Percentiles rank a stretch among this genome's conserved stretches.
These are phyloP conservation scores for Amauroascus niger DNA, from an alignment of 2,329 filamentous ascomycete species.

Conservation along the genomic window DNA sequence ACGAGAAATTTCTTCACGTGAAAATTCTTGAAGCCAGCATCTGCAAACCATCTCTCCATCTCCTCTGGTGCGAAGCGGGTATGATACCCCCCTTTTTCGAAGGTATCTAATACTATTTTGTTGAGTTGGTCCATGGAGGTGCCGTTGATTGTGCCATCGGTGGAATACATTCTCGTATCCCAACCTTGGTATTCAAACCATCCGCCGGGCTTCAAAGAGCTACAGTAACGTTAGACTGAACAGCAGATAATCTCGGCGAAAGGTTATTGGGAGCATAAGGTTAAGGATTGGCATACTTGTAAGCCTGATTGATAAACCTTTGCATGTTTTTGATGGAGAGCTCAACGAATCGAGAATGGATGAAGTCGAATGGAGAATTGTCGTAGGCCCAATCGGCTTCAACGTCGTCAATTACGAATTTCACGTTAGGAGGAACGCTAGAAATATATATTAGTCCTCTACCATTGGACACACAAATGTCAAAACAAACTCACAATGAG, in stretches of 20 bases:
- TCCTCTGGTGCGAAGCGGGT: slow-evolving; percentile 10
- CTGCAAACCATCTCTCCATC: slow-evolving; percentile 19
- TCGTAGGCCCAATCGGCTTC: slow-evolving; percentile 50
- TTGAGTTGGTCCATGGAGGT: slow-evolving; percentile 7
- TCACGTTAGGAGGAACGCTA: slow-evolving; percentile 46
- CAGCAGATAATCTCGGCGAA: background rate
- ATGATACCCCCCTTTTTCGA: slow-evolving; percentile 7
- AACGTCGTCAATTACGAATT: slow-evolving; percentile 50
- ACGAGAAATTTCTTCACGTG: slow-evolving; percentile 16
- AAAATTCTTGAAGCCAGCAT: slow-evolving; percentile 24
- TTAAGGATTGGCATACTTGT: slow-evolving; percentile 31
- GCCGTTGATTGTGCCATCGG: slow-evolving; percentile 22
- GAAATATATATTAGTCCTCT: background rate
- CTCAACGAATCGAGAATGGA: slow-evolving; percentile 50
- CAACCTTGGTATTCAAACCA: slow-evolving; percentile 35
- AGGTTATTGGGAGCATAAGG: background rate
- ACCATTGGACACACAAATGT: background rate
- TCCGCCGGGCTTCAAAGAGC: slow-evolving; percentile 32
- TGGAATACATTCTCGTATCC: slow-evolving; percentile 24
- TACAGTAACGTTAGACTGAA: background rate
- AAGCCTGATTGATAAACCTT: slow-evolving; percentile 38
- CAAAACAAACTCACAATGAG: slow-evolving; percentile 15
- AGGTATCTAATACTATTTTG: background rate
- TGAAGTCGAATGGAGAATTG: slow-evolving; percentile 49
- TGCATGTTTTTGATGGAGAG: slow-evolving; percentile 50